Evolutionary conservation across 1,139 yeast genomes (phyloP).

Genomic region (Kluyveromyces sp.): DNA sequence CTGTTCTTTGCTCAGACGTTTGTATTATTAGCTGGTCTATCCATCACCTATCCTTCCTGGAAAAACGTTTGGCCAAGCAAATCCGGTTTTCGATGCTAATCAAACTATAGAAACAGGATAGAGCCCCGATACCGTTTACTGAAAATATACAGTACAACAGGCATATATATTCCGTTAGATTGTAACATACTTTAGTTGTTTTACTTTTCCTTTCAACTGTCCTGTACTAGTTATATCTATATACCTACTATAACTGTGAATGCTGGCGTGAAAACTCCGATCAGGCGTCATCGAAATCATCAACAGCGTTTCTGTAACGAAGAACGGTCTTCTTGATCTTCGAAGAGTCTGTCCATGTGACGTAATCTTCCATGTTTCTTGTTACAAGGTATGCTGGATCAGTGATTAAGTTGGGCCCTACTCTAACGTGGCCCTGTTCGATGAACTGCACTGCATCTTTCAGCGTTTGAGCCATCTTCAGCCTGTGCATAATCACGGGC

Average conservation of each 20-base stretch:
- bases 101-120: not conserved
- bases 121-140: no score
- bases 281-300: conserved; percentile 63
- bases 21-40: not conserved
- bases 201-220: not conserved
- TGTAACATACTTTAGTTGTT: not conserved
- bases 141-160: no score
- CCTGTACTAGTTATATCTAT: no score
- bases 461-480: conserved; percentile 88
- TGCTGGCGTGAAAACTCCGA: no score
- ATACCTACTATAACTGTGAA: not conserved
- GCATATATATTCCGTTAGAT: not conserved
- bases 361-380: conserved; percentile 86
- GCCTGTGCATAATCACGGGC: conserved; percentile 90
- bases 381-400: conserved; percentile 95
- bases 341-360: conserved; percentile 94
- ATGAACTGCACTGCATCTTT: conserved; percentile 85
- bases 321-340: conserved; percentile 88
- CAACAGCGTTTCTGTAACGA: conserved; percentile 80
- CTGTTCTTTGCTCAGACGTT: not conserved
- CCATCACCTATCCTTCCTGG: not conserved
- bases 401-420: conserved; percentile 91
- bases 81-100: not conserved
- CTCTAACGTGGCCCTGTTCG: conserved; percentile 96
- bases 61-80: not conserved